Evolutionary conservation across 192 early-diverging fungal species (phyloP), one percentile per base, ranked within the genome.

Genomic region (Kappamyces sp.): DNA sequence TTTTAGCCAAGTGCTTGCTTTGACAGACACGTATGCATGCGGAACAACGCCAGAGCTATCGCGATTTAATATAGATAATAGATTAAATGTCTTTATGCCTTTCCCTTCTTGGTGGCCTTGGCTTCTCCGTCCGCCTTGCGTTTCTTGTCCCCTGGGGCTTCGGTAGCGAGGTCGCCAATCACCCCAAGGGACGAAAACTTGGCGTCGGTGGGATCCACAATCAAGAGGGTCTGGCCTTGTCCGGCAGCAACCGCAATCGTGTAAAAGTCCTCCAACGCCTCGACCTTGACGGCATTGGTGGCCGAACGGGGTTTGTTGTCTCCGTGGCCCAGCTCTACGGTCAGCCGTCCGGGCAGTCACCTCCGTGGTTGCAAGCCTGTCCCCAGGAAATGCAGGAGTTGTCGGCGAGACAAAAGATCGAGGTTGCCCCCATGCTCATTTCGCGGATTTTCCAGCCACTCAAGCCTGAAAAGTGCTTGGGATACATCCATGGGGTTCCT

Each of bases 241-340:
- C 49, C 49, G 36, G 7, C 9, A 51, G 49, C 4, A 5, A 51
- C 49, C 6, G 12, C 4, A 9, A 51, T 5, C 33, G 36, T 34
- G 9, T 5, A 33, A 51, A 51, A 51, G 33, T 31, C 49, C 1
- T 51, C 49, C 9, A 51, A 31, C 8, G 9, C 49, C 23, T 51
- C 49, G 1, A 51, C 49, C 36, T 51, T 51, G 23, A 51, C 49
- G 36, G 49, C 49, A 51, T 51, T 51, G 12, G 49, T 51, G 36
- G 49, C 49, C 8, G 5, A 7, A 7, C 49, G 49, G 31, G 49
- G 12, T 31, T 31, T 9, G 5, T 51, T 51, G 36, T 15, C 12
- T 33, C 49, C 49, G 33, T 51, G 49, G 4, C 49, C 49, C 12
- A n/a, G 23, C 23, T 23, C 23, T 23, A 23, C 23, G 23, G 23